Conservation (phyloP, 345 rosid genomes). For the Limnanthes douglasii region DNA sequence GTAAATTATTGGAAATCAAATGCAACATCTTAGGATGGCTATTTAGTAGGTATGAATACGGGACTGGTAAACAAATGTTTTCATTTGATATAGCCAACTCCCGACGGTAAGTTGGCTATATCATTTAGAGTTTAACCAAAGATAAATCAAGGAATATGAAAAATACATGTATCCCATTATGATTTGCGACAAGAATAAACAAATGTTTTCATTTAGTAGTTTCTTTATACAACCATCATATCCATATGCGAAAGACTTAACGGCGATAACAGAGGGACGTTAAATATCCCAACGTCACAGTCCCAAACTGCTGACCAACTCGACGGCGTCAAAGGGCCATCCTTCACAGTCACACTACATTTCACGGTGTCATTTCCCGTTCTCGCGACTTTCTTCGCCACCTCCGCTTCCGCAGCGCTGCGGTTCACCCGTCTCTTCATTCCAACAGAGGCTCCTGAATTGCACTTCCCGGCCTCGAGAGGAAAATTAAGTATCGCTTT, state of each 20-base stretch:
- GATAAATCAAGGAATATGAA: too few relatives aligned
- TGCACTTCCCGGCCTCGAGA: slow-evolving; percentile 37
- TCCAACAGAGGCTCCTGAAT: slow-evolving; percentile 11
- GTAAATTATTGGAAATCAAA: too few relatives aligned
- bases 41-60: too few relatives aligned
- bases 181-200: background rate
- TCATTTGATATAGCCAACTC: too few relatives aligned
- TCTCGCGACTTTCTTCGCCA: slow-evolving; percentile 11
- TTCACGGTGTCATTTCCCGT: slow-evolving; percentile 14
- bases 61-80: too few relatives aligned
- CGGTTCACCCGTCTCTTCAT: slow-evolving; percentile 28
- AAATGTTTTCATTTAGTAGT: too few relatives aligned
- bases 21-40: too few relatives aligned
- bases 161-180: background rate
- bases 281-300: slow-evolving; percentile 22
- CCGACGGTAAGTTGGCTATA: too few relatives aligned
- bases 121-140: too few relatives aligned
- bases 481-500: slow-evolving; percentile 89
- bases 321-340: slow-evolving; percentile 24
- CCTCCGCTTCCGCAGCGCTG: slow-evolving; percentile 7
- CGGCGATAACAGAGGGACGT: slow-evolving; percentile 40
- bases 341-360: slow-evolving; percentile 8
- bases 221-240: too few relatives aligned
- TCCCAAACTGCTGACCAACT: slow-evolving; percentile 24
- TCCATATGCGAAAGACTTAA: too few relatives aligned